A percentile compares a stretch with the other conserved stretches of the same genome.
These are phyloP conservation scores for Amanita rubescens DNA, from an alignment of 768 basidiomycete genomes.

Conservation along the genomic window DNA sequence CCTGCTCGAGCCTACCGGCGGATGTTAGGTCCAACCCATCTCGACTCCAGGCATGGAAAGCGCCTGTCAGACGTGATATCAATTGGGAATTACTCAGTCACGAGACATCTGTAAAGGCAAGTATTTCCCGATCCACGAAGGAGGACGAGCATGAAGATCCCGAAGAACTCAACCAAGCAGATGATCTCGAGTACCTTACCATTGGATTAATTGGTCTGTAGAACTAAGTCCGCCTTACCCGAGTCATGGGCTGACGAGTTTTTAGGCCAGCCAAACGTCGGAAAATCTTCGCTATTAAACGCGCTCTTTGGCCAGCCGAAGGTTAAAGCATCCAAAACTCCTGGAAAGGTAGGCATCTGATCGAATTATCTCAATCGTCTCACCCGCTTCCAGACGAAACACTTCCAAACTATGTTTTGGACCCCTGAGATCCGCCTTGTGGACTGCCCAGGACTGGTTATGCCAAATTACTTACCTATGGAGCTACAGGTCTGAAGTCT, in stretches of 20 bases:
- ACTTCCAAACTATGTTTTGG: constrained; percentile 92
- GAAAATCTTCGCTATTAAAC: constrained; percentile 89
- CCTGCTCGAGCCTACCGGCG: constrained; percentile 61
- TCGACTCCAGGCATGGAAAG: constrained; percentile 54
- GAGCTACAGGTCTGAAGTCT: constrained; percentile 59
- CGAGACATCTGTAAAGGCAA: constrained; percentile 30
- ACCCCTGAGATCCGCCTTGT: constrained; percentile 81
- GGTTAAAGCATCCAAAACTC: constrained; percentile 79
- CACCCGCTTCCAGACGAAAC: constrained; percentile 63
- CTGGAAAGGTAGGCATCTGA: constrained; percentile 61
- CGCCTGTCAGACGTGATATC: constrained; percentile 53
- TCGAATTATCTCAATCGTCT: not conserved
- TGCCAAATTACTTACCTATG: constrained; percentile 78
- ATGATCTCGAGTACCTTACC: constrained; percentile 58
- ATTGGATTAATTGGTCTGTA: constrained; percentile 70
- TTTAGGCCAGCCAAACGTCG: constrained; percentile 89
- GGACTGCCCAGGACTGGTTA: constrained; percentile 93
- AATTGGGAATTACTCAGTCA: constrained; percentile 66
- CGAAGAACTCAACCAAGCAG: not conserved
- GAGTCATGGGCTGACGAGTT: not conserved
- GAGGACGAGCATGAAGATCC: constrained; percentile 14
- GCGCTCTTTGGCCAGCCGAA: constrained; percentile 76
- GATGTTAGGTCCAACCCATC: constrained; percentile 41
- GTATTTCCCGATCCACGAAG: too few species aligned
- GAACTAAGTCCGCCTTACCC: not conserved